Base-by-base conservation (phyloP, 768 basidiomycete species). In the Lentinula boryana region DNA sequence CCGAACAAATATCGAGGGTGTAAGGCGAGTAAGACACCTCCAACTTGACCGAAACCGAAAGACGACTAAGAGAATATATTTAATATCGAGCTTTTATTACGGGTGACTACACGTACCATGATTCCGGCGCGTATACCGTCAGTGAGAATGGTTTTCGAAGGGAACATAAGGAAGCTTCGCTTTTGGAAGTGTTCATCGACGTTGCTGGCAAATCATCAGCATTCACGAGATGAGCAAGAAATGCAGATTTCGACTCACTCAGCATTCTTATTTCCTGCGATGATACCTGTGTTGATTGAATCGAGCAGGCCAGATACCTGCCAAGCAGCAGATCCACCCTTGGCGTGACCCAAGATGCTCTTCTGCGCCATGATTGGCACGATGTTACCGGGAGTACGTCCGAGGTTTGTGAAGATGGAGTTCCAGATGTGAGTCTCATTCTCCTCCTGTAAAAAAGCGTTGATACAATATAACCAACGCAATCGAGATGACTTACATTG, bases 241-340 rank as follows among this genome's bases (percentile, higher is more conserved):
- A 8, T 16, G 7, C 8, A 49, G 15, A 32, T 35, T 21, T 16
- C 49, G 6, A 85, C 93, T 77, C 78, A 95, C 89, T 98, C 95
- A 79, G 89, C 91, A 72, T 96, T 98, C 65, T 93, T 86, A 72
- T 98, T 98, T 44, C 95, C 95, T 6, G 97, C 95, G 64, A 99
- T 81, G 64, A 96, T 82, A 56, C 95, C 97, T 49, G 86, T 85
- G 64, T 79, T 81, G 63, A 99, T 81, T 10, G 87, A 86, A 72
- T 99, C 95, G 58, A 94, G 74, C 59, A 98, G 80, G 66, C 97
- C 97, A 67, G 87, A 88, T 82, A 97, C 85, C 76, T 95, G 93
- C 96, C 95, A 98, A 1, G 95, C 91, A 58, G 96, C 96, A n/a
- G 97, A 93, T 63, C 96, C 97, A 73, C 97, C 97, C 81, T 99